Evolutionary conservation across 2,329 filamentous ascomycete genomes (phyloP).

Genomic region (Verticillium klebahnii): DNA sequence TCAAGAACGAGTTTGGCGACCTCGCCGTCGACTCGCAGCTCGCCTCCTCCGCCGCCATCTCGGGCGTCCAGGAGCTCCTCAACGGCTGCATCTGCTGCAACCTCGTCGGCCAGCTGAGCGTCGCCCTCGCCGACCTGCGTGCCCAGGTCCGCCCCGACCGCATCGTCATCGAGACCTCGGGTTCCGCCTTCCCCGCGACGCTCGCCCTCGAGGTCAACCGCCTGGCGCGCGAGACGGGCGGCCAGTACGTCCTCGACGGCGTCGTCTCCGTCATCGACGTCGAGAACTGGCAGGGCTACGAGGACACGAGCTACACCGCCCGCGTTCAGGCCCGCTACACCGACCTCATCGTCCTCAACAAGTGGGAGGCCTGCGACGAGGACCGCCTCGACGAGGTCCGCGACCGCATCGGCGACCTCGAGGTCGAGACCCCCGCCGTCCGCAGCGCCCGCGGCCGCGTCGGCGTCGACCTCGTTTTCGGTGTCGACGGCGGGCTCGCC

Average conservation of each 20-base stretch:
- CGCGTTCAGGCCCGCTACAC: slow-evolving; percentile 86
- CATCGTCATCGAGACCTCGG: slow-evolving; percentile 91
- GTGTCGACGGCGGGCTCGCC: slow-evolving; percentile 78
- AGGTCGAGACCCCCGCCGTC: slow-evolving; percentile 75
- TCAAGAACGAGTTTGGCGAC: slow-evolving; percentile 98
- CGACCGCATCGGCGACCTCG: slow-evolving; percentile 75
- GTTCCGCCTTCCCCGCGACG: slow-evolving; percentile 82
- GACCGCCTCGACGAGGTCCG: slow-evolving; percentile 70
- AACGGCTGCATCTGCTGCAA: slow-evolving; percentile 99
- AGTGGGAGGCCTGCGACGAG: slow-evolving; percentile 79
- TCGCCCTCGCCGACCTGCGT: slow-evolving; percentile 72
- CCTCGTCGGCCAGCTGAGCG: slow-evolving; percentile 83
- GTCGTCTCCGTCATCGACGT: slow-evolving; percentile 89
- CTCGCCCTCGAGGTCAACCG: slow-evolving; percentile 87
- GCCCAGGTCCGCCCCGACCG: slow-evolving; percentile 61
- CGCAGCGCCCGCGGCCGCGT: slow-evolving; percentile 82
- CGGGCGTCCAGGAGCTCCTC: slow-evolving; percentile 86
- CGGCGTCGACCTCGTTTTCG: slow-evolving; percentile 74
- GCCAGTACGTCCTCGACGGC: slow-evolving; percentile 72
- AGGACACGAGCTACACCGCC: slow-evolving; percentile 85
- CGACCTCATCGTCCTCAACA: slow-evolving; percentile 87
- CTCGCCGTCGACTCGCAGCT: slow-evolving; percentile 90
- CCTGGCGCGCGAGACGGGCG: slow-evolving; percentile 62
- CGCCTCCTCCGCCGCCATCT: slow-evolving; percentile 74
- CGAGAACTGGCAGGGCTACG: slow-evolving; percentile 92